Percentiles rank a stretch among this genome's conserved stretches.
Evolutionary conservation across 768 basidiomycete genomes (phyloP).

Genomic region (Pisolithus microcarpus): DNA sequence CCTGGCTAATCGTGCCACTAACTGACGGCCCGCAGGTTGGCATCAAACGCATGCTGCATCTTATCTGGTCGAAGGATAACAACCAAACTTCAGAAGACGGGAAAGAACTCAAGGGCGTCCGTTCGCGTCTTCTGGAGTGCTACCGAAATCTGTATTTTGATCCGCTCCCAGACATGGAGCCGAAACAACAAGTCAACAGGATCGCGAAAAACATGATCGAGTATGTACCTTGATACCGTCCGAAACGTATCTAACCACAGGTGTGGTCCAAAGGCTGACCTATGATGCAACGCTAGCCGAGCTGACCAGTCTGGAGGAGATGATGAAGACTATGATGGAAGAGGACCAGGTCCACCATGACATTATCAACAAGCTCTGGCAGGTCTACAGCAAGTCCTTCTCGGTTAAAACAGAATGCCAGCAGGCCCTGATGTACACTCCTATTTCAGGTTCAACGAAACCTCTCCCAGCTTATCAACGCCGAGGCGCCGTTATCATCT

Average conservation of each 20-base stretch:
- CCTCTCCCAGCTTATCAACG: constrained; percentile 77
- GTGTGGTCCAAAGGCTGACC: constrained; percentile 55
- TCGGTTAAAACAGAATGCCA: neutral
- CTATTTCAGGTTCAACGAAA: constrained; percentile 55
- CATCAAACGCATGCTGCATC: constrained; percentile 92
- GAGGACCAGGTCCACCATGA: constrained; percentile 78
- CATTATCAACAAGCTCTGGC: constrained; percentile 89
- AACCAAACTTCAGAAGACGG: constrained; percentile 68
- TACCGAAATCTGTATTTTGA: constrained; percentile 89
- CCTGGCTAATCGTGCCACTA: neutral
- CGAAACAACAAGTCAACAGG: constrained; percentile 82
- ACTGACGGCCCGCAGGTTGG: constrained; percentile 48
- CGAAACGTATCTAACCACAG: neutral
- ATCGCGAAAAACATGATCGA: constrained; percentile 98
- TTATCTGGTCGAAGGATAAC: constrained; percentile 96
- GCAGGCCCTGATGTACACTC: neutral
- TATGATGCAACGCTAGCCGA: constrained; percentile 92
- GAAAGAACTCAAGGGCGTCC: constrained; percentile 80
- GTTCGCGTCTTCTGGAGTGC: constrained; percentile 80
- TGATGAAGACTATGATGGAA: constrained; percentile 95
- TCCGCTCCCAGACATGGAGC: constrained; percentile 58
- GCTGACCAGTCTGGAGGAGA: constrained; percentile 91
- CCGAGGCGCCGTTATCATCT: constrained; percentile 90
- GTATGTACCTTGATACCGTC: constrained; percentile 37
- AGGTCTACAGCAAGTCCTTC: constrained; percentile 74